A percentile compares a stretch with the other conserved stretches of the same genome.
phyloP scores from a whole-genome alignment of 257 asterid genomes.

The Craterostigma plantagineum region DNA sequence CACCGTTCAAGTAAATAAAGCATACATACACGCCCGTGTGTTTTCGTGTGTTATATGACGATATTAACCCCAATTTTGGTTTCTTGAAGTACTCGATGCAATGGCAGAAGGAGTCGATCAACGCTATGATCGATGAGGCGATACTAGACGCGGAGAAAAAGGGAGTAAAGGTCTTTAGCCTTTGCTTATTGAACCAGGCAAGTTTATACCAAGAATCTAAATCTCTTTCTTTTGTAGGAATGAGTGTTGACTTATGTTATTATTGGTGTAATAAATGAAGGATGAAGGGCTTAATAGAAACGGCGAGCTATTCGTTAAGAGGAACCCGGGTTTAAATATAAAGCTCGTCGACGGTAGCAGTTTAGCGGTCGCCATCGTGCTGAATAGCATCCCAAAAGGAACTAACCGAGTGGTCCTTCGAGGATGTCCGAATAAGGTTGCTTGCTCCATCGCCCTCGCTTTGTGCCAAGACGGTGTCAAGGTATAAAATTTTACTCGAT shows the following conservation, averaged over 20 bases:
- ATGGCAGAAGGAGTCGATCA: conserved; percentile 33
- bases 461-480: conserved; percentile 31
- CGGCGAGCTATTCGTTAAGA: conserved; percentile 25
- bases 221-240: not conserved
- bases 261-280: conserved; percentile 13
- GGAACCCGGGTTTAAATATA: conserved; percentile 24
- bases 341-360: conserved; percentile 42
- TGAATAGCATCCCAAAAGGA: conserved; percentile 34
- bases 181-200: conserved; percentile 42
- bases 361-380: conserved; percentile 30
- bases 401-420: conserved; percentile 27
- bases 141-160: conserved; percentile 32
- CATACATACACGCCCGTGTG: not conserved
- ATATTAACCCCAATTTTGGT: conserved; percentile 2
- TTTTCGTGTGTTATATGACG: not conserved
- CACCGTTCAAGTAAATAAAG: conserved; percentile 22
- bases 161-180: conserved; percentile 28
- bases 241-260: not conserved
- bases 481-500: conserved; percentile 9
- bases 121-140: conserved; percentile 25
- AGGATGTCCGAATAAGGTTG: conserved; percentile 26
- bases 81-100: conserved; percentile 28
- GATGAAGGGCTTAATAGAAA: conserved; percentile 19
- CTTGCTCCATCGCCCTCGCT: conserved; percentile 21
- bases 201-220: conserved; percentile 5